Base-by-base conservation (phyloP, 495 filamentous ascomycete genomes). In the Margaritispora aquatica region DNA sequence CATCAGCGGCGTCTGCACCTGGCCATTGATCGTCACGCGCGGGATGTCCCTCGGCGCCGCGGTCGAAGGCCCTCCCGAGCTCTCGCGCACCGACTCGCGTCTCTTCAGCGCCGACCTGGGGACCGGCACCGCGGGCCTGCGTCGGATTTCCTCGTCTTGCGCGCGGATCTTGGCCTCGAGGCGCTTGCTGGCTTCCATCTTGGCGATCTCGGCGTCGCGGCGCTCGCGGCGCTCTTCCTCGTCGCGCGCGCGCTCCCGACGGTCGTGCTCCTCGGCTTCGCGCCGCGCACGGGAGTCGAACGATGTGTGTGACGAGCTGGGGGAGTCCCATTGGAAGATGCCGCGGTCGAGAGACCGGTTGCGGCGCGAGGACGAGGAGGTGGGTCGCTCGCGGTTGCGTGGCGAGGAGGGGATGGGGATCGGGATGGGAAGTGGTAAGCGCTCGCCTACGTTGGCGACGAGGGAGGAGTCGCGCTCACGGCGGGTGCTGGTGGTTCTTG, bases 61-160 rank as follows among this genome's bases (percentile, higher is more conserved):
- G 29, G n/a, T n/a, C n/a, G n/a, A n/a, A n/a, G n/a, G n/a, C n/a
- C n/a, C n/a, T n/a, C n/a, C n/a, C n/a, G 38, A n/a, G 38, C 7
- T n/a, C 7, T 44, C 38, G 38, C 38, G 38, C 38, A 8, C 2
- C 7, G 38, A 44, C 15, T 44, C 38, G 4, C 38, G 38, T 17
- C 38, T 8, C 38, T 44, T 44, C 38, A 44, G 38, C 17, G 38
- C 38, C 4, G 38, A 44, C 2, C 38, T 8, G 11, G 38, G 38
- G 15, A 44, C 19, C 5, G 64, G 64, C 1, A 67, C 59, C 0
- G 63, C 59, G 36, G 66, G 60, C n/a, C 66, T 34, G 11, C 60
- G 55, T 20, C 47, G 26, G 27, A 68, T 68, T 24, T 65, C 66
- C 41, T 65, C 66, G 27, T 68, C 58, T 27, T 63, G 57, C 31